Evolutionary conservation across 495 filamentous ascomycete species (phyloP), one percentile per base, ranked within the genome.

Genomic region (Thozetella sp.): DNA sequence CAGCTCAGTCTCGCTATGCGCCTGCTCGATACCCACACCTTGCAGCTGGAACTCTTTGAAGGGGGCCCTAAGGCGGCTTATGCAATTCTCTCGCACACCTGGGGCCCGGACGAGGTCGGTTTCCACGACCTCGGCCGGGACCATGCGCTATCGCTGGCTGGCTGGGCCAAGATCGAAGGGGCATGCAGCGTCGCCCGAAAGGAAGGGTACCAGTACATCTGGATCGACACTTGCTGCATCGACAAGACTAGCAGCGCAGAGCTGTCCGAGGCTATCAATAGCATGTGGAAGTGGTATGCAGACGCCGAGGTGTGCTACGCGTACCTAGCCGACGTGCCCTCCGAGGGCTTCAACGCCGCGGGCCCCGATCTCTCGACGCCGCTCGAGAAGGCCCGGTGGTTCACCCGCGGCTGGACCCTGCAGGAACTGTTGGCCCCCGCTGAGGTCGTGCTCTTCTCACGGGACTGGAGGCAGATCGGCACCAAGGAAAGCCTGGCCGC

Each of bases 181-280:
- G 24, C 27, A 22, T 62, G 57, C 53, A n/a, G 2, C 0, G 37
- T 24, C 9, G 63, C 66, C n/a, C 3, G 50, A 13, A 24, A 24
- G 2, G 51, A 63, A 0, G 67, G 63, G 3, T 62, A 64, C 34
- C 23, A 65, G n/a, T 79, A 72, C 37, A 55, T 75, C 24, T 78
- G 75, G 74, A 58, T 78, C 17, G 73, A 78, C 56, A 78, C 71
- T 0, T 75, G 72, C 65, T 78, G 75, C 56, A 78, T 75, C 58
- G 68, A 78, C 51, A 76, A 76, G 61, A 55, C 62, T 0, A 66
- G 64, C 26, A 64, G 53, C 17, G 59, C 64, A 17, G 74, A 78
- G 58, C 72, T 70, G 3, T 59, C 22, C 70, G 67, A 63, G 45
- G 57, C 56, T 20, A 63, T 66, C 53, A 63, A 63, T 27, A 60